These are phyloP conservation scores for Leptomonas pyrrhocoris DNA, from an alignment of 208 protist species.

Conservation along the genomic window DNA sequence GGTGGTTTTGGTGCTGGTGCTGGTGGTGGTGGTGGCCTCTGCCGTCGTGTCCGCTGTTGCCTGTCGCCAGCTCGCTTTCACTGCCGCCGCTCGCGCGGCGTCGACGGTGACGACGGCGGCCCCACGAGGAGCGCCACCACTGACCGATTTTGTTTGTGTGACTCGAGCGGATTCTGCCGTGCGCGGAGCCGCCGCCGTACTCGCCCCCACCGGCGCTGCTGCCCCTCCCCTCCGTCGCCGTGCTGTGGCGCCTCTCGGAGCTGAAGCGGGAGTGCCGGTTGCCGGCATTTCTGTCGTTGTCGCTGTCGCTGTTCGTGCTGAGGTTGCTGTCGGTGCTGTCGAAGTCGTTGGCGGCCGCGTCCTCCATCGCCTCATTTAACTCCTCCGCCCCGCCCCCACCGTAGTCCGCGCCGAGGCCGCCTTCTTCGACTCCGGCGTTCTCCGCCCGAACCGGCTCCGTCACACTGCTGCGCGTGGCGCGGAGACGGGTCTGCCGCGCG, in stretches of 20 bases:
- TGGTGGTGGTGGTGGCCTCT: background rate
- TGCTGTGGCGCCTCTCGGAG: background rate
- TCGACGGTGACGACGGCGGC: background rate
- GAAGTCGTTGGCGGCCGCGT: slow-evolving; percentile 2
- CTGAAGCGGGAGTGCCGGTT: background rate
- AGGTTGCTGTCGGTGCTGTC: slow-evolving; percentile 15
- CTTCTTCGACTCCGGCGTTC: slow-evolving; percentile 5
- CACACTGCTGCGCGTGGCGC: background rate
- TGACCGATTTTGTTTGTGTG: slow-evolving; percentile 1
- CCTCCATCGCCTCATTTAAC: slow-evolving; percentile 10
- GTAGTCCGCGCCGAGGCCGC: slow-evolving; percentile 17
- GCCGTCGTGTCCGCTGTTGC: background rate
- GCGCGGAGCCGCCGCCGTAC: background rate
- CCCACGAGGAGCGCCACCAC: slow-evolving; percentile 12
- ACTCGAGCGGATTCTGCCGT: background rate
- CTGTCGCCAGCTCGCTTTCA: background rate
- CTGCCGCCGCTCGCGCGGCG: background rate
- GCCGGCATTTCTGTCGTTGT: slow-evolving; percentile 1
- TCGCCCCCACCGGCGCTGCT: background rate
- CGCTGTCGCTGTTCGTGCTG: slow-evolving; percentile 13
- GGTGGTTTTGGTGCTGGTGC: background rate
- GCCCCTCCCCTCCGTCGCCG: background rate
- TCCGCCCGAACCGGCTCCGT: slow-evolving; percentile 1
- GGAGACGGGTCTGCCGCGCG: background rate
- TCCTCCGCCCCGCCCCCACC: slow-evolving; percentile 9